Conservation (phyloP, 2,329 filamentous ascomycete species). For the Aspergillus sp. region DNA sequence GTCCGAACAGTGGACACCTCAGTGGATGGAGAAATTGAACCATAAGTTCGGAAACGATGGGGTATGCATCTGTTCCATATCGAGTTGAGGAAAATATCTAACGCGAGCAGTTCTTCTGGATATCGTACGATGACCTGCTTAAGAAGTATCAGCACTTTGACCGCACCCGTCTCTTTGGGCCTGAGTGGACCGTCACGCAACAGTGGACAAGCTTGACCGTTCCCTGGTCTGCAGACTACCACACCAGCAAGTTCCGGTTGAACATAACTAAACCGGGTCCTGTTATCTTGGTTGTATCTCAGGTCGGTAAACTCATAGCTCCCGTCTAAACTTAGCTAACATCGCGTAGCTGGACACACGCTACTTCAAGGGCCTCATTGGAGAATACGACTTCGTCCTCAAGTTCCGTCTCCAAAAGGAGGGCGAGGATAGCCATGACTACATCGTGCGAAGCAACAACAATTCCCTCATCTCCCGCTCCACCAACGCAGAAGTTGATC, state of each 20-base stretch:
- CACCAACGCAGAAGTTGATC: constrained; percentile 74
- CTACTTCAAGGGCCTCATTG: constrained; percentile 63
- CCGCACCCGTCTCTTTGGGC: constrained; percentile 63
- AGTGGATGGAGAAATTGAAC: constrained; percentile 73
- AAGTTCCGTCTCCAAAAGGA: constrained; percentile 65
- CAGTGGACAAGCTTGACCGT: constrained; percentile 65
- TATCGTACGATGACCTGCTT: constrained; percentile 62
- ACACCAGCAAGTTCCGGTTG: constrained; percentile 63
- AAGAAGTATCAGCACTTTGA: constrained; percentile 64
- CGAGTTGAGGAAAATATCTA: not conserved
- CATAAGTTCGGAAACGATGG: constrained; percentile 80
- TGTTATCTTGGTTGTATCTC: constrained; percentile 63
- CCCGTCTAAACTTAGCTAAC: constrained; percentile 18
- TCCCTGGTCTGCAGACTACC: constrained; percentile 65
- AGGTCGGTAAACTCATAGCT: constrained; percentile 37
- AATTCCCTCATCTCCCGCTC: constrained; percentile 70
- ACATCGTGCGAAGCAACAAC: constrained; percentile 61
- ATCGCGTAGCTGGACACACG: constrained; percentile 56
- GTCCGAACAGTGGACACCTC: constrained; percentile 80
- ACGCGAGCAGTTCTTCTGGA: constrained; percentile 57
- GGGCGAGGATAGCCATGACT: constrained; percentile 57
- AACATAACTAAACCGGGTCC: constrained; percentile 57
- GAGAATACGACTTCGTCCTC: constrained; percentile 61
- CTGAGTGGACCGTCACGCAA: constrained; percentile 64
- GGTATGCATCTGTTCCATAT: constrained; percentile 34